Evolutionary conservation across 352 stramenopile genomes (phyloP), one percentile per base, ranked within the genome.

Genomic region (Globisporangium cederbergense): DNA sequence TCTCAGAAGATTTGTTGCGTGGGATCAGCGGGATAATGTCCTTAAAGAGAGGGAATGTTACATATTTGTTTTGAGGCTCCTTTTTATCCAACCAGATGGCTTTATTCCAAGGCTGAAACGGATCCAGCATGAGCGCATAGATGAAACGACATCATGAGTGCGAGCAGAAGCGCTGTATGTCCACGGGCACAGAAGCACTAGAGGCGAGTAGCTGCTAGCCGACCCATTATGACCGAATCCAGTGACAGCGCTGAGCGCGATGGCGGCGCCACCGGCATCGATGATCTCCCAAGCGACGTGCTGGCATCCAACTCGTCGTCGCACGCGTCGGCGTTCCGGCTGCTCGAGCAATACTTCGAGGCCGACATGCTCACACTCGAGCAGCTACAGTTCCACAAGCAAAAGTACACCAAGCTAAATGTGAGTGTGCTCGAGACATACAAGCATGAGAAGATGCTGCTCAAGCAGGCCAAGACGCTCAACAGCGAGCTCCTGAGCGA

Each of bases 321-420:
- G 10, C 76, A 83, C 40, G 73, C 83, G 10, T 87, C 84, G 46
- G 84, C 86, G 46, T 89, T 91, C 67, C 86, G 78, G 20, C 65
- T 95, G 18, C 68, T 95, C 13, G 84, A 95, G 64, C 84, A 92
- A 66, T 95, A 93, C 69, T 91, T 91, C 22, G 82, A 95, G 58
- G 84, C 82, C 28, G 86, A 91, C 62, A 91, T 92, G 79, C 56
- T 95, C 60, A 92, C 83, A 36, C 75, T 90, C 20, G 81, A 89
- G 51, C 76, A 90, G 66, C 73, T 91, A 60, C 73, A 91, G 64
- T 89, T 88, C 67, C 79, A 93, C 73, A 95, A 95, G 68, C 76
- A 88, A 13, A 91, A 89, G 50, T 95, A 92, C 71, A 64, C 73
- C 20, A 79, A 83, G 62, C 71, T 95, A 34, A 83, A 91, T 54